Conservation (phyloP, 768 basidiomycete genomes). For the Phylloporus sp. region DNA sequence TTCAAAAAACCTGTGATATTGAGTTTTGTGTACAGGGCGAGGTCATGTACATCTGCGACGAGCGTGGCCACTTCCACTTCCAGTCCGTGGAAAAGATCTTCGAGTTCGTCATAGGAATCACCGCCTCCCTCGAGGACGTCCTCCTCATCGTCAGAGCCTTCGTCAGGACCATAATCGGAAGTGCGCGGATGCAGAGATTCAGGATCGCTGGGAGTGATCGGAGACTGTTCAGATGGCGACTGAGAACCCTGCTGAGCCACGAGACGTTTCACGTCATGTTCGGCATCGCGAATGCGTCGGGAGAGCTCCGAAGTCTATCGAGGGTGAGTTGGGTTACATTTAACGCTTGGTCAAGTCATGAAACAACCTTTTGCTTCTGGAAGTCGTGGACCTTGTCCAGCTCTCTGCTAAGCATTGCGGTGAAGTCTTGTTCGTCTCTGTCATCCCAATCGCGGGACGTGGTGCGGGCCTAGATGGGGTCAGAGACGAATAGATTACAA, state of each 20-base stretch:
- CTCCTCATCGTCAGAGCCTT: constrained; percentile 60
- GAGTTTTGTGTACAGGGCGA: constrained; percentile 91
- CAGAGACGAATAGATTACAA: background rate
- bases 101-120: constrained; percentile 68
- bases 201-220: constrained; percentile 36
- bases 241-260: constrained; percentile 50
- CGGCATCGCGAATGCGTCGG: constrained; percentile 74
- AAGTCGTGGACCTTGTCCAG: constrained; percentile 93
- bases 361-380: constrained; percentile 75
- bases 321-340: constrained; percentile 1
- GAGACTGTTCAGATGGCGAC: constrained; percentile 22
- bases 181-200: constrained; percentile 50
- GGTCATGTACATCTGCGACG: constrained; percentile 88
- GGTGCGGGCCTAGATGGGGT: constrained; percentile 41
- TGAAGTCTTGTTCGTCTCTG: constrained; percentile 80
- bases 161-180: constrained; percentile 50
- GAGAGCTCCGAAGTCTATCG: constrained; percentile 75
- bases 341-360: background rate
- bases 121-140: constrained; percentile 42
- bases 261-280: constrained; percentile 73
- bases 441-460: constrained; percentile 62
- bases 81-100: constrained; percentile 78
- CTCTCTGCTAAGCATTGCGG: constrained; percentile 71
- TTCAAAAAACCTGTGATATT: constrained; percentile 99
- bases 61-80: constrained; percentile 94